Conservation (phyloP, 2,329 filamentous ascomycete species). For the Venturia asperata region DNA sequence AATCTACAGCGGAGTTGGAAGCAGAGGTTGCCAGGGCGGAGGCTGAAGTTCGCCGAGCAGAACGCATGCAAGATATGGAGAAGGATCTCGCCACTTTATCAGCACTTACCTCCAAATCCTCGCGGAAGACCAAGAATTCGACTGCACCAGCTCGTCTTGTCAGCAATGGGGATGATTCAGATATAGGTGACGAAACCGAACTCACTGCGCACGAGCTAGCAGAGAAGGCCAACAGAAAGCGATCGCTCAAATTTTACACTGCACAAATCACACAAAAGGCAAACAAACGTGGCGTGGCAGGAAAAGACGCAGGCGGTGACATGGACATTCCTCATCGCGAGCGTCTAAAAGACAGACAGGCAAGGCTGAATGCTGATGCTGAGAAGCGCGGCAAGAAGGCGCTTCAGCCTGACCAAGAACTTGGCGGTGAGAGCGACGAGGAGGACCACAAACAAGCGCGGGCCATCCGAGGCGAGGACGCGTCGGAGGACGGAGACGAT, state of each 20-base stretch:
- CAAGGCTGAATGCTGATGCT: constrained; percentile 79
- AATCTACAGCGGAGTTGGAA: constrained; percentile 43
- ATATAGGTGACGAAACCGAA: constrained; percentile 84
- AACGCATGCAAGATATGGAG: constrained; percentile 51
- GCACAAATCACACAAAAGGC: constrained; percentile 94
- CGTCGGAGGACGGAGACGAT: constrained; percentile 51
- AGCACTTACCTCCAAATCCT: constrained; percentile 47
- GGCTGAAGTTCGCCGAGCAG: constrained; percentile 47
- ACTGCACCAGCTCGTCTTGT: constrained; percentile 29
- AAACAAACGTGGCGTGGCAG: constrained; percentile 70
- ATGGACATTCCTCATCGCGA: constrained; percentile 82
- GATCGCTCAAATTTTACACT: constrained; percentile 93
- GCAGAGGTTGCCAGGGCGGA: constrained; percentile 48
- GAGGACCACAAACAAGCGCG: constrained; percentile 52
- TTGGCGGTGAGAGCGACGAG: constrained; percentile 64
- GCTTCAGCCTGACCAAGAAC: constrained; percentile 51
- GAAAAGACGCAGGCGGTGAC: constrained; percentile 70
- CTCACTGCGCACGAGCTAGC: constrained; percentile 72
- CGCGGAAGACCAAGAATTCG: constrained; percentile 43
- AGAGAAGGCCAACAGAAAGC: constrained; percentile 84
- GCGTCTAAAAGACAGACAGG: constrained; percentile 76
- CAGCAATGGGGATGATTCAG: constrained; percentile 60
- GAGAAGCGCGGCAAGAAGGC: constrained; percentile 69
- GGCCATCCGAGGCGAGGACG: constrained; percentile 36
- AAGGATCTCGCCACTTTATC: constrained; percentile 69